A percentile compares a stretch with the other conserved stretches of the same genome.
Evolutionary conservation across 768 basidiomycete species (phyloP).

Genomic region (Lactifluus pinguis): DNA sequence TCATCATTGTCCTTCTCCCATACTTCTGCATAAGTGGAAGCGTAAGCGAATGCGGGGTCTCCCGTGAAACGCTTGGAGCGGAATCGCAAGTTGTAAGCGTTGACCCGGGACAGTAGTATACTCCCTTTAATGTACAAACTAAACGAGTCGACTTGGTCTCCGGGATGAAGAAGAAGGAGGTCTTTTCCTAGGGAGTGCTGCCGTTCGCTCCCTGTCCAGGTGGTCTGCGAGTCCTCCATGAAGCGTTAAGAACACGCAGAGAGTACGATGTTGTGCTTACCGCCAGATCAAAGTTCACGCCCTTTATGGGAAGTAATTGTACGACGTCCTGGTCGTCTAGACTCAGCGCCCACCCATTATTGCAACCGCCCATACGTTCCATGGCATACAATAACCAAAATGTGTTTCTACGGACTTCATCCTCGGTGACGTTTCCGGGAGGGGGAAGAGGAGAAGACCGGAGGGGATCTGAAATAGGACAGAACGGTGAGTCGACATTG

Average conservation of each 20-base stretch:
- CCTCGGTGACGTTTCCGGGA: slow-evolving; percentile 55
- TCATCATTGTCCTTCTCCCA: slow-evolving; percentile 11
- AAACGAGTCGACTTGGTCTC: slow-evolving; percentile 60
- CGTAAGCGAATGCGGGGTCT: slow-evolving; percentile 38
- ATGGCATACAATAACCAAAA: slow-evolving; percentile 67
- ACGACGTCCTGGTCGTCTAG: slow-evolving; percentile 69
- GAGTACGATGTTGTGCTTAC: slow-evolving; percentile 31
- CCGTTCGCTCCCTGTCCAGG: slow-evolving; percentile 40
- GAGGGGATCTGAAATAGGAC: slow-evolving; percentile 50
- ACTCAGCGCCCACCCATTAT: slow-evolving; percentile 62
- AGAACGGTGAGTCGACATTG: slow-evolving; percentile 59
- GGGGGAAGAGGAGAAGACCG: slow-evolving; percentile 52
- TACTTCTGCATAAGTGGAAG: slow-evolving; percentile 15
- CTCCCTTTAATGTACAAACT: slow-evolving; percentile 60
- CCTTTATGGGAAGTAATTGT: slow-evolving; percentile 57
- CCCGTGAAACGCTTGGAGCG: slow-evolving; percentile 51
- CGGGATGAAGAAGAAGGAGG: slow-evolving; percentile 51
- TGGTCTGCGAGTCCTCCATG: slow-evolving; percentile 32
- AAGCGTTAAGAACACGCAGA: neutral
- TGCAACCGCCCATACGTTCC: slow-evolving; percentile 57
- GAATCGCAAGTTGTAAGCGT: slow-evolving; percentile 61
- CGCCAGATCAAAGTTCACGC: slow-evolving; percentile 51
- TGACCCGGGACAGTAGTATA: slow-evolving; percentile 52
- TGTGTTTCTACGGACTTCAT: slow-evolving; percentile 60
- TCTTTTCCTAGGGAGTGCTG: slow-evolving; percentile 61